Evolutionary conservation across 257 asterid species (phyloP).

Genomic region (Penstemon barbatus): DNA sequence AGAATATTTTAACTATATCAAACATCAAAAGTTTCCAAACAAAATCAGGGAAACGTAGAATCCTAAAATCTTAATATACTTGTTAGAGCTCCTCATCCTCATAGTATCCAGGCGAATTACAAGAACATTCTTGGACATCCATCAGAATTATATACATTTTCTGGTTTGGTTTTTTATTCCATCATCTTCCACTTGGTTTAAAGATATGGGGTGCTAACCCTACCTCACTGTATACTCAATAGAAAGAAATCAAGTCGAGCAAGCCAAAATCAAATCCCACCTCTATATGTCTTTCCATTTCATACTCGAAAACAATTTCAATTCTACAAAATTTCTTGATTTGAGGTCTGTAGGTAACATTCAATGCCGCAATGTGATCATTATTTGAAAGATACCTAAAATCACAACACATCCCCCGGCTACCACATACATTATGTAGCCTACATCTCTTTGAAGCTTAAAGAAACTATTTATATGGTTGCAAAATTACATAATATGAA

Average conservation of each 20-base stretch:
- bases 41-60: neutral
- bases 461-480: neutral
- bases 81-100: neutral
- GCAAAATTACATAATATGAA: neutral
- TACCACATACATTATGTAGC: no score
- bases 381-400: no score
- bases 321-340: neutral
- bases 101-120: neutral
- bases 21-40: neutral
- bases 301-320: neutral
- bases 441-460: neutral
- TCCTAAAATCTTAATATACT: neutral
- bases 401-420: no score
- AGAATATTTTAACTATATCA: no score
- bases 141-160: no score
- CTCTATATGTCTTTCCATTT: neutral
- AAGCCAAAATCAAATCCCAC: neutral
- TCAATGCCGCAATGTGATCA: no score
- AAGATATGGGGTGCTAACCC: neutral
- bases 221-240: neutral
- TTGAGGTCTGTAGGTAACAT: neutral
- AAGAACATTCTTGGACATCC: neutral
- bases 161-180: neutral
- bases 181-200: neutral
- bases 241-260: neutral